Evolutionary conservation across 1,284 basidiomycete species (phyloP), one percentile per base, ranked within the genome.

Genomic region (Puccinia hordei): DNA sequence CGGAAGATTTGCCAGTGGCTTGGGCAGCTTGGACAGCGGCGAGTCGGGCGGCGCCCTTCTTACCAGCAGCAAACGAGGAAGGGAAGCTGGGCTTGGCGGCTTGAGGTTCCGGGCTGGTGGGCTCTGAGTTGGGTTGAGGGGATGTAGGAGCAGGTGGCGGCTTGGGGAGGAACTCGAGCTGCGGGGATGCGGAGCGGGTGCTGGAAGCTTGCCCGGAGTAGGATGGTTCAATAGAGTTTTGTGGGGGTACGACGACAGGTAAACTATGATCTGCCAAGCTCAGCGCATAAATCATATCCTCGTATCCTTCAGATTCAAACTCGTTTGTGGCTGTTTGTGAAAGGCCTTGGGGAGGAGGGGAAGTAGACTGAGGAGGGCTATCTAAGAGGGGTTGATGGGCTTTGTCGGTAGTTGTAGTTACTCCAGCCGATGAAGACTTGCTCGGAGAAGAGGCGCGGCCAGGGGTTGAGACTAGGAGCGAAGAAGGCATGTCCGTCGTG

Each of bases 11-110:
- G 33, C 82, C 82, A 2, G 82, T 79, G 27, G 81, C 81, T 63
- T 82, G 75, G 44, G 83, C 81, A 12, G 83, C 83, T 44, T 82
- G 82, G 19, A 81, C 83, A 1, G 83, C 83, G 1, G 83, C 83
- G 0, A 73, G 55, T 10, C 83, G 81, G 51, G 83, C 83, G 3
- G 83, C 82, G 17, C 82, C 73, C 6, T 83, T 82, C 79, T 82
- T 83, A 76, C 82, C 81, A n/a, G 82, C 79, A 5, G 82, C 82
- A 46, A 81, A 75, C 24, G 80, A 59, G 59, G 81, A 82, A 49
- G 81, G 49, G 49, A 80, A 81, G 44, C 81, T 82, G 15, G 78
- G 74, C 33, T 82, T 80, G 13, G 78, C 81, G 24, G 81, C 66
- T 44, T 81, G 59, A 19, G 73, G 57, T 22, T 79, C 73, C 10